Percentiles rank a stretch among this genome's conserved stretches.
These are phyloP conservation scores for Cicer bijugum DNA, from an alignment of 306 rosid genomes.

Conservation along the genomic window DNA sequence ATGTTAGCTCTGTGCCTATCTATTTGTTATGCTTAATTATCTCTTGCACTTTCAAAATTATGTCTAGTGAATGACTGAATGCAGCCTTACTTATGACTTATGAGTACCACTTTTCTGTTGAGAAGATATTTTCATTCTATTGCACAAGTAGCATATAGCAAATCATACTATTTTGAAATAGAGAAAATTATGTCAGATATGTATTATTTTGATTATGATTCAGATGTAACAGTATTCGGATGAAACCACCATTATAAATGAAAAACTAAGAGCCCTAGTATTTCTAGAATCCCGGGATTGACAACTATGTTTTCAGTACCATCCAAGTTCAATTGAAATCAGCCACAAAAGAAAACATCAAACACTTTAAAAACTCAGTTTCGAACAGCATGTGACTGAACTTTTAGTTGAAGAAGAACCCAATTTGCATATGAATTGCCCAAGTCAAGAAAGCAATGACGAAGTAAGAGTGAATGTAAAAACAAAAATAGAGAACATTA, in stretches of 20 bases:
- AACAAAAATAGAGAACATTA: not conserved
- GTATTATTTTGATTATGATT: constrained; percentile 16
- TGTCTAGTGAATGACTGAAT: constrained; percentile 1
- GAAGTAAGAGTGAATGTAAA: constrained; percentile 1
- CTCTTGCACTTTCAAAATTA: not conserved
- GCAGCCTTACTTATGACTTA: not conserved
- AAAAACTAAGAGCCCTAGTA: constrained; percentile 4
- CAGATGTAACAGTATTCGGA: constrained; percentile 16
- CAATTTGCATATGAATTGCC: constrained; percentile 10
- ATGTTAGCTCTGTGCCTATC: not conserved
- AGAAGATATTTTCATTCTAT: not conserved
- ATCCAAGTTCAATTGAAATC: not conserved
- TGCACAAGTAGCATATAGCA: not conserved
- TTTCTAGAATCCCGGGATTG: not conserved
- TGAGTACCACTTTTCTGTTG: not conserved
- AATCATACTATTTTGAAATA: constrained; percentile 13
- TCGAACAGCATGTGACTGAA: not conserved
- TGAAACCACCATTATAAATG: not conserved
- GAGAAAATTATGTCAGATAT: not conserved
- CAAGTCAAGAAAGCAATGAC: not conserved
- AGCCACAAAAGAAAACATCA: not conserved
- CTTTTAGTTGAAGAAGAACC: not conserved
- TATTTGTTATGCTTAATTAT: constrained; percentile 10
- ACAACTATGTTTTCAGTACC: not conserved
- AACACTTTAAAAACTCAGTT: not conserved